Evolutionary conservation across 148 eudicot species (phyloP).

Genomic region (Cornus suecica): DNA sequence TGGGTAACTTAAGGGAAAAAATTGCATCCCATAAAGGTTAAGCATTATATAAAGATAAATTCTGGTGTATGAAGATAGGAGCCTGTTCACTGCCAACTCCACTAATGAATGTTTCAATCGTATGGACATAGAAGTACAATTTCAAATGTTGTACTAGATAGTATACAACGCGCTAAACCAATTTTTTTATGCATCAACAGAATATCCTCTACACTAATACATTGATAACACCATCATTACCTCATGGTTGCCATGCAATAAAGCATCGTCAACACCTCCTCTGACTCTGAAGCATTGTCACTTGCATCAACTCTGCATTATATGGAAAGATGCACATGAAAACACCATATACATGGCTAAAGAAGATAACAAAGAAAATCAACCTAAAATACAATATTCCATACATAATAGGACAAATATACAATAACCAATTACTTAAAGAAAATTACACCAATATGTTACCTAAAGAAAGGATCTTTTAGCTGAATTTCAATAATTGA

Average conservation of each 20-base stretch:
- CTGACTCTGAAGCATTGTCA: conserved; percentile 37
- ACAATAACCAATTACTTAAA: not conserved
- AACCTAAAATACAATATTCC: not conserved
- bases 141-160: not conserved
- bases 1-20: not conserved
- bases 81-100: too few relatives aligned
- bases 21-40: not conserved
- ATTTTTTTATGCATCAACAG: not conserved
- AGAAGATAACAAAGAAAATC: too few relatives aligned
- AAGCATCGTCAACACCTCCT: conserved; percentile 70
- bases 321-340: conserved; percentile 1
- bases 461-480: conserved; percentile 69
- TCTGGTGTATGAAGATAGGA: too few relatives aligned
- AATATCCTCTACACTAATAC: not conserved
- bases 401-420: not conserved
- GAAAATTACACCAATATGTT: not conserved
- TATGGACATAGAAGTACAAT: not conserved
- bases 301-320: conserved; percentile 37
- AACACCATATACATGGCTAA: not conserved
- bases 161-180: not conserved
- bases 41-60: not conserved
- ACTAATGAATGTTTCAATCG: too few relatives aligned
- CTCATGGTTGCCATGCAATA: conserved; percentile 86
- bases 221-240: conserved; percentile 27
- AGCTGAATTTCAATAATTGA: conserved; percentile 74